Conservation (phyloP, 2,329 filamentous ascomycete genomes). For the Leptographium procerum region DNA sequence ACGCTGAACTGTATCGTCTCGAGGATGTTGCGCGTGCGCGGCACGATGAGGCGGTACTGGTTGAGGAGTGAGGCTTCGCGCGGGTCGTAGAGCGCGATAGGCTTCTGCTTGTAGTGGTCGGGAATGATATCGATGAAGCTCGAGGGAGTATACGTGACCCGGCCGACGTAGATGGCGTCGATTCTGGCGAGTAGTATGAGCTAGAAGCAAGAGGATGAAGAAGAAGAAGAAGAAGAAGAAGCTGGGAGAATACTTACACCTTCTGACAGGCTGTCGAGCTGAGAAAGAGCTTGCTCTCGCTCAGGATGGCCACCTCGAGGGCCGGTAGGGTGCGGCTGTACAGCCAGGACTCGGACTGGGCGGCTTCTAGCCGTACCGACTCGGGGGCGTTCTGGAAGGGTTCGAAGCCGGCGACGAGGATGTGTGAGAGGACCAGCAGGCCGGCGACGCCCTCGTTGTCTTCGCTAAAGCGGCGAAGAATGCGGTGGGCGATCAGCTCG, state of each 20-base stretch:
- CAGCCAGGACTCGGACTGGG: slow-evolving; percentile 29
- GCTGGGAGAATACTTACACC: slow-evolving; percentile 34
- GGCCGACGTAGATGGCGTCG: slow-evolving; percentile 69
- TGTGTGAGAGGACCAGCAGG: slow-evolving; percentile 62
- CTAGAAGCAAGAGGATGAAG: neutral
- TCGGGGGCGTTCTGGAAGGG: slow-evolving; percentile 73
- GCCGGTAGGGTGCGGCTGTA: slow-evolving; percentile 56
- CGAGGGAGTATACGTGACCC: slow-evolving; percentile 72
- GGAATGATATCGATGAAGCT: slow-evolving; percentile 75
- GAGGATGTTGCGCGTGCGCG: slow-evolving; percentile 62
- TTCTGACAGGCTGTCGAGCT: slow-evolving; percentile 69
- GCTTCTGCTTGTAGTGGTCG: slow-evolving; percentile 75
- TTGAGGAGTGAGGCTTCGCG: slow-evolving; percentile 65
- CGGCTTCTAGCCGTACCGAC: slow-evolving; percentile 49
- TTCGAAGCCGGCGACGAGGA: slow-evolving; percentile 73
- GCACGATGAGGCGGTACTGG: slow-evolving; percentile 76
- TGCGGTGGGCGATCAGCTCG: slow-evolving; percentile 68
- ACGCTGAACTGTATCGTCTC: slow-evolving; percentile 65
- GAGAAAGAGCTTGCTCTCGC: slow-evolving; percentile 68
- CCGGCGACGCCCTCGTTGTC: slow-evolving; percentile 61
- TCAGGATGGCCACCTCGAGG: slow-evolving; percentile 72
- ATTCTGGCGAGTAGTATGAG: slow-evolving; percentile 29
- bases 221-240: neutral
- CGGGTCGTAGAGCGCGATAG: slow-evolving; percentile 72
- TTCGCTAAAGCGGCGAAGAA: slow-evolving; percentile 68